Conservation (phyloP, 768 basidiomycete genomes). For the Suillus placidus region DNA sequence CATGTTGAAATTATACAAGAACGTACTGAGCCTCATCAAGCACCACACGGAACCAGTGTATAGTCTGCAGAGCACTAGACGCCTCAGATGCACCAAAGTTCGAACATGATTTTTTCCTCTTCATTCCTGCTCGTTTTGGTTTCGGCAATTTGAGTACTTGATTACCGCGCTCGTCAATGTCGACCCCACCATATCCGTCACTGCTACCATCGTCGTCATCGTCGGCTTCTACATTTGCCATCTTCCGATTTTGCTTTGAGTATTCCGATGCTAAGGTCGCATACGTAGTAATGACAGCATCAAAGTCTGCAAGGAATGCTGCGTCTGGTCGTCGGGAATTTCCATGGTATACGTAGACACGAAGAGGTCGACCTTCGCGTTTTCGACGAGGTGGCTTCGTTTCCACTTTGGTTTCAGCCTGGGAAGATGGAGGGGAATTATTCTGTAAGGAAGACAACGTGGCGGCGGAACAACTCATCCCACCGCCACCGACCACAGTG, state of each 20-base stretch:
- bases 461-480: slow-evolving; percentile 34
- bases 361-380: slow-evolving; percentile 57
- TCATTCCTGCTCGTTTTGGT: slow-evolving; percentile 67
- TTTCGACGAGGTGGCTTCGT: slow-evolving; percentile 36
- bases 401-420: slow-evolving; percentile 29
- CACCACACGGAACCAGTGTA: slow-evolving; percentile 96
- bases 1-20: slow-evolving; percentile 1
- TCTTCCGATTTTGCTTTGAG: slow-evolving; percentile 81
- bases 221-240: slow-evolving; percentile 59
- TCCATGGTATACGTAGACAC: slow-evolving; percentile 96
- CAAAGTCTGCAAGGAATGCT: slow-evolving; percentile 88
- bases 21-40: slow-evolving; percentile 95
- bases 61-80: slow-evolving; percentile 85
- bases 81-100: slow-evolving; percentile 50
- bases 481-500: slow-evolving; percentile 78
- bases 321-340: slow-evolving; percentile 85
- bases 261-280: slow-evolving; percentile 94
- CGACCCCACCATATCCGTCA: slow-evolving; percentile 61
- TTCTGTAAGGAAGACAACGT: slow-evolving; percentile 38
- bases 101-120: slow-evolving; percentile 59
- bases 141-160: slow-evolving; percentile 60
- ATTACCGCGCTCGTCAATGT: slow-evolving; percentile 71
- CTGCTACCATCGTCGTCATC: slow-evolving; percentile 69
- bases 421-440: slow-evolving; percentile 35
- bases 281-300: slow-evolving; percentile 97